Percentiles rank a stretch among this genome's conserved stretches.
Conservation (phyloP, 345 rosid species). For the Dimocarpus longan region DNA sequence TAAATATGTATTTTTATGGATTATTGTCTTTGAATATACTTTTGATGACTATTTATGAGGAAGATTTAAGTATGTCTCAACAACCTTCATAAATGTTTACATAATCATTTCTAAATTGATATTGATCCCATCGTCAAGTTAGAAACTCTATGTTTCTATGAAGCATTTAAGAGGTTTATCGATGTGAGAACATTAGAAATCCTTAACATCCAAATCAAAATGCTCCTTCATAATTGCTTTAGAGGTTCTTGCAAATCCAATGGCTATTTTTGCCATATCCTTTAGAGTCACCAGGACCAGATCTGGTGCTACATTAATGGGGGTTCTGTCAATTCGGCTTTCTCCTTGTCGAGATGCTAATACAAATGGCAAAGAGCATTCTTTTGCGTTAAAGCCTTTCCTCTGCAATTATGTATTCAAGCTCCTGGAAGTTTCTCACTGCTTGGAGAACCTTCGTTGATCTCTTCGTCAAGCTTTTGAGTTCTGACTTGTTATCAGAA, state of each 20-base stretch:
- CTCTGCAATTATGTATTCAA: slow-evolving; percentile 67
- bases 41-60: too few relatives aligned
- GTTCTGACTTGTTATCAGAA: slow-evolving; percentile 40
- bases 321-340: slow-evolving; percentile 39
- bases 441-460: slow-evolving; percentile 49
- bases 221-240: slow-evolving; percentile 29
- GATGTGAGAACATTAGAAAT: not conserved
- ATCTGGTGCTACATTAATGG: slow-evolving; percentile 30
- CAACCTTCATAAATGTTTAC: too few relatives aligned
- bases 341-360: slow-evolving; percentile 70
- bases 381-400: slow-evolving; percentile 63
- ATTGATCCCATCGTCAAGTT: not conserved
- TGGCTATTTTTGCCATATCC: slow-evolving; percentile 70
- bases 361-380: slow-evolving; percentile 52
- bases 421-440: slow-evolving; percentile 35
- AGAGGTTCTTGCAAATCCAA: slow-evolving; percentile 65
- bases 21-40: too few relatives aligned
- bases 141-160: not conserved
- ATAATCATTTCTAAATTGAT: too few relatives aligned
- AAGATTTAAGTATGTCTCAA: too few relatives aligned
- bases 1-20: too few relatives aligned
- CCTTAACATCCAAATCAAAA: slow-evolving; percentile 47
- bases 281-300: slow-evolving; percentile 40
- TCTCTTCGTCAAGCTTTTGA: too few relatives aligned
- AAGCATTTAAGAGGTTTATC: not conserved